These are phyloP conservation scores for Nelumbo lutea DNA, from an alignment of 164 flowering plant species.

Conservation along the genomic window DNA sequence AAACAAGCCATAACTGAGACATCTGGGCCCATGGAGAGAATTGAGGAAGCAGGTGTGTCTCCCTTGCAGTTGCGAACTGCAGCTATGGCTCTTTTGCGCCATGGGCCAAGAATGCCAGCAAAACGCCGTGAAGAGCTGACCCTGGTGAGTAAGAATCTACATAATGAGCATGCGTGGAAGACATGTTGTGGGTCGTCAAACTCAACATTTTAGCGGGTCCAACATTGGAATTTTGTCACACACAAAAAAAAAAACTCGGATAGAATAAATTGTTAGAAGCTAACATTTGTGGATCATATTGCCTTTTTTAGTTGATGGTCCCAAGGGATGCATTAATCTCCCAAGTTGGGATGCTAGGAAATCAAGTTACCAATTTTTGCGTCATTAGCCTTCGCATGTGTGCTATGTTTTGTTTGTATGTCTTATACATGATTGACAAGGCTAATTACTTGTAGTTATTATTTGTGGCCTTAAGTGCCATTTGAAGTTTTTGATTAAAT, in stretches of 20 bases:
- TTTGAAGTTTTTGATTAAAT: too few relatives aligned
- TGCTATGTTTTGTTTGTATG: too few relatives aligned
- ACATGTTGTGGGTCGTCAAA: neutral
- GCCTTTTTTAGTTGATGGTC: neutral
- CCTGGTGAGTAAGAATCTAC: conserved; percentile 36
- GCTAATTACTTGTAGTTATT: too few relatives aligned
- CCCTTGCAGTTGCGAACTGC: conserved; percentile 87
- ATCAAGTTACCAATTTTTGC: too few relatives aligned
- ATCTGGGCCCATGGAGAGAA: conserved; percentile 19
- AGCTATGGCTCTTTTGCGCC: conserved; percentile 94
- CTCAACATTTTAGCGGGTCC: neutral
- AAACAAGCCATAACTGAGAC: conserved; percentile 16
- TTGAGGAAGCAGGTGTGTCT: conserved; percentile 70
- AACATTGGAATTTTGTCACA: neutral
- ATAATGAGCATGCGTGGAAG: too few relatives aligned
- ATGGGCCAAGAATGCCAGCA: conserved; percentile 85
- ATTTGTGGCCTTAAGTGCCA: too few relatives aligned
- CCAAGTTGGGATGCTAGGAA: too few relatives aligned
- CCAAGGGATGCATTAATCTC: neutral
- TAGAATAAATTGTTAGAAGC: neutral
- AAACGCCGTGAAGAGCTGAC: conserved; percentile 75
- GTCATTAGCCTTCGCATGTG: too few relatives aligned
- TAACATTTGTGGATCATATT: neutral
- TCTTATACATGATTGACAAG: too few relatives aligned
- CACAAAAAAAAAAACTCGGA: too few relatives aligned